Percentiles rank a stretch among this genome's conserved stretches.
These are phyloP conservation scores for Ensete ventricosum DNA, from an alignment of 176 grass and related monocot genomes.

Conservation along the genomic window DNA sequence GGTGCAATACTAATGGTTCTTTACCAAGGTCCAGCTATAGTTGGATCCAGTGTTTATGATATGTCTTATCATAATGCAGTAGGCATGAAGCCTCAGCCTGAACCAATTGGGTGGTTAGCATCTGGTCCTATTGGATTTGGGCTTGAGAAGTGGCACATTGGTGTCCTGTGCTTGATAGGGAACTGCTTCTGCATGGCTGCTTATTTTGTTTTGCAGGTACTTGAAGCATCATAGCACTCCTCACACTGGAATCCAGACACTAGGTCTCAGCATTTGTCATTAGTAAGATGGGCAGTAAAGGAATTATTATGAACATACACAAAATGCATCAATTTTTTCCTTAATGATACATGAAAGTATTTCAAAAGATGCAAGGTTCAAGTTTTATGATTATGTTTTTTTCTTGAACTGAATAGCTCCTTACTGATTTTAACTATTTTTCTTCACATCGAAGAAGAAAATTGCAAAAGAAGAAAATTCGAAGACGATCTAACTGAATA, in stretches of 20 bases:
- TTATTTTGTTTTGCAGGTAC: slow-evolving; percentile 89
- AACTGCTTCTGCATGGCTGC: slow-evolving; percentile 82
- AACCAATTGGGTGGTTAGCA: slow-evolving; percentile 27
- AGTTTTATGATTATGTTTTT: not conserved
- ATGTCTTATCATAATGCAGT: slow-evolving; percentile 4
- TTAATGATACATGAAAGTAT: not conserved
- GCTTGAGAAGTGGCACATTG: slow-evolving; percentile 51
- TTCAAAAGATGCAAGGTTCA: not conserved
- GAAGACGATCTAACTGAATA: too few relatives aligned
- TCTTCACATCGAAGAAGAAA: not conserved
- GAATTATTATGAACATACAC: not conserved
- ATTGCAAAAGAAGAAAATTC: too few relatives aligned
- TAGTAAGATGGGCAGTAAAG: not conserved
- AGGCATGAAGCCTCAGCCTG: slow-evolving; percentile 3
- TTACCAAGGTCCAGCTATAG: slow-evolving; percentile 62
- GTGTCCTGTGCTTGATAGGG: slow-evolving; percentile 68
- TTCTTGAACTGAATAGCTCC: not conserved
- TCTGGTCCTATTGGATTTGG: slow-evolving; percentile 17
- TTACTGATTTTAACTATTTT: not conserved
- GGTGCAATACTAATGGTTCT: slow-evolving; percentile 68
- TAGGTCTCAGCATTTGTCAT: not conserved
- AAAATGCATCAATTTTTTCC: not conserved
- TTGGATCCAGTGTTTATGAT: slow-evolving; percentile 32
- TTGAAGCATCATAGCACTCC: not conserved
- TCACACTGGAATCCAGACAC: not conserved